phyloP scores from a whole-genome alignment of 2,329 filamentous ascomycete genomes.

The Phyllosticta capitalensis region DNA sequence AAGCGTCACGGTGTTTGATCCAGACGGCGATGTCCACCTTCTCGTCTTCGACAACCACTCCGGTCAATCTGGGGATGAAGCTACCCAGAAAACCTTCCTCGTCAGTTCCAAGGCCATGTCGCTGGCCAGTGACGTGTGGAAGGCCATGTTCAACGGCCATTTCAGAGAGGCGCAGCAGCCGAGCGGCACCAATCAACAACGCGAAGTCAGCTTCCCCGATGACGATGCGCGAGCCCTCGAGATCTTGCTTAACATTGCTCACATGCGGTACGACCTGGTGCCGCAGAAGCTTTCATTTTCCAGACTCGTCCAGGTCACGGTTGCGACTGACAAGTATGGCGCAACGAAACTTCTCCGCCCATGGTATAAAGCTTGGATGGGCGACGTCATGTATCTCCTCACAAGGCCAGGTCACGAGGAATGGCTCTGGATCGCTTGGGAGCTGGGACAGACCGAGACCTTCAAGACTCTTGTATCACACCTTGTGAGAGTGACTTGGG shows the following conservation, averaged over 20 bases:
- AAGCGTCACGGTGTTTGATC: background rate
- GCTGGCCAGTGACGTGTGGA: background rate
- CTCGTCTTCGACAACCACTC: background rate
- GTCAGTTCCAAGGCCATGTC: background rate
- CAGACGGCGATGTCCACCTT: background rate
- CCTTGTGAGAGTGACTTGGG: background rate
- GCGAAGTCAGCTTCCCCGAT: background rate
- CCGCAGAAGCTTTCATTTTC: background rate
- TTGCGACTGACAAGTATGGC: conserved; percentile 2
- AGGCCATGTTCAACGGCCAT: background rate
- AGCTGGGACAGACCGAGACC: background rate
- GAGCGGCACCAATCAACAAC: too few species aligned
- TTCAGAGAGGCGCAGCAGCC: background rate
- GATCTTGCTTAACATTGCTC: background rate
- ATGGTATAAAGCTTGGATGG: background rate
- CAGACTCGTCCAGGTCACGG: background rate
- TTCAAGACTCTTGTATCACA: background rate
- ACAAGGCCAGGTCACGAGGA: background rate
- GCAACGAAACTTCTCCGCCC: background rate
- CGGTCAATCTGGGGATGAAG: background rate
- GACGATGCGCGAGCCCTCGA: background rate
- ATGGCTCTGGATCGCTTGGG: background rate
- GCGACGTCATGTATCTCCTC: background rate
- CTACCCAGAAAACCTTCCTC: background rate
- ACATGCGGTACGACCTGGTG: too few species aligned